These are phyloP conservation scores for Closterium sp. DNA, from an alignment of 139 green algal species.

Conservation along the genomic window DNA sequence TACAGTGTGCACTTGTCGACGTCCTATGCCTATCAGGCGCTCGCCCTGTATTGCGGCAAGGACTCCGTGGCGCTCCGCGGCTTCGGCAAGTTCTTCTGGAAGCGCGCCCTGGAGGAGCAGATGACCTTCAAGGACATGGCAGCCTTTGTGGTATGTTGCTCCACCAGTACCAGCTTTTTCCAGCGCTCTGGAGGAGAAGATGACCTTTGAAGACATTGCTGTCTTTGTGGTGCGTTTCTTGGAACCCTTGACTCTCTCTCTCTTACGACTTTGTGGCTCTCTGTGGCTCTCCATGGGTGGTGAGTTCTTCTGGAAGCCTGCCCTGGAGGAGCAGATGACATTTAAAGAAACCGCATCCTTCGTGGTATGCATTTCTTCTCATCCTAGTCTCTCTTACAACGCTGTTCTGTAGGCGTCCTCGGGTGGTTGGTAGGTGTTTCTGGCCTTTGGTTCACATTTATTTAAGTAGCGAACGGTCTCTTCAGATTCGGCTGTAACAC, in stretches of 20 bases:
- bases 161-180: no score
- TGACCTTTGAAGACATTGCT: no score
- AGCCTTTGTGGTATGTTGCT: neutral
- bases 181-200: no score
- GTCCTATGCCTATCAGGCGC: neutral
- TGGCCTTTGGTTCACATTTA: no score
- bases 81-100: neutral
- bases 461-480: no score
- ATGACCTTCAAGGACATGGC: neutral
- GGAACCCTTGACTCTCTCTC: no score
- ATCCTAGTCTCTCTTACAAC: no score
- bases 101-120: neutral
- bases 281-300: neutral
- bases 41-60: neutral
- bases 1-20: neutral
- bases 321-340: neutral
- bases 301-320: neutral
- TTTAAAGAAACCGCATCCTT: neutral
- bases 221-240: no score
- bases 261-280: neutral
- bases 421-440: no score
- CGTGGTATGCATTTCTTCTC: no score
- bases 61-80: neutral
- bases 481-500: no score
- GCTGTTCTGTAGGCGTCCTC: no score